Evolutionary conservation across 2,329 filamentous ascomycete species (phyloP).

Genomic region (Phaeosphaeriaceae sp.): DNA sequence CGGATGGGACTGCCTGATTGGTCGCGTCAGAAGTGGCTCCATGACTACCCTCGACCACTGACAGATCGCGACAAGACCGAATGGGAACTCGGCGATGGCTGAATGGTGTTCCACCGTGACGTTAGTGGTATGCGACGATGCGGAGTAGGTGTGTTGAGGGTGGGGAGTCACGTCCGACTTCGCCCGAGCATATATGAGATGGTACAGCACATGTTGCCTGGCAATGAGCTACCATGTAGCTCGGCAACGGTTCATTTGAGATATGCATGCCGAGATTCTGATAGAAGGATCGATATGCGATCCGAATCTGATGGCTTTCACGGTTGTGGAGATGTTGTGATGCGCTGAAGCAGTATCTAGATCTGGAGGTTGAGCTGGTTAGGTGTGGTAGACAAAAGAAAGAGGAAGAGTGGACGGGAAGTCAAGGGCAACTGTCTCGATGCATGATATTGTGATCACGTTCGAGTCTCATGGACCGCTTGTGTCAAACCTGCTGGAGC

Average conservation of each 20-base stretch:
- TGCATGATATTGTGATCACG: slow-evolving; percentile 49
- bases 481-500: slow-evolving; percentile 42
- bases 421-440: slow-evolving; percentile 45
- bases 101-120: slow-evolving; percentile 33
- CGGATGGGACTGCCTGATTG: slow-evolving; percentile 34
- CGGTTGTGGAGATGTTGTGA: slow-evolving; percentile 10
- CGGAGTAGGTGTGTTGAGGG: slow-evolving; percentile 12
- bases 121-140: slow-evolving; percentile 24
- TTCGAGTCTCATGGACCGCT: slow-evolving; percentile 45
- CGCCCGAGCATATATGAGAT: slow-evolving; percentile 25
- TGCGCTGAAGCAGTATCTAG: slow-evolving; percentile 15
- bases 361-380: slow-evolving; percentile 27
- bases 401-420: slow-evolving; percentile 21
- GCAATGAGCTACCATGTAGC: slow-evolving; percentile 23
- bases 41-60: slow-evolving; percentile 36
- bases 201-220: slow-evolving; percentile 29
- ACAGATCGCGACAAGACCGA: slow-evolving; percentile 25
- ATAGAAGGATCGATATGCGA: slow-evolving; percentile 24
- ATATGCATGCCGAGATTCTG: slow-evolving; percentile 30
- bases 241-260: slow-evolving; percentile 31
- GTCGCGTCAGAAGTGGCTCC: slow-evolving; percentile 18
- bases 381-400: slow-evolving; percentile 15
- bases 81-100: slow-evolving; percentile 33
- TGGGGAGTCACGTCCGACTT: slow-evolving; percentile 18
- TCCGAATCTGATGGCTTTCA: slow-evolving; percentile 35